Evolutionary conservation across 2,329 filamentous ascomycete species (phyloP).

Genomic region (Phoma sp.): DNA sequence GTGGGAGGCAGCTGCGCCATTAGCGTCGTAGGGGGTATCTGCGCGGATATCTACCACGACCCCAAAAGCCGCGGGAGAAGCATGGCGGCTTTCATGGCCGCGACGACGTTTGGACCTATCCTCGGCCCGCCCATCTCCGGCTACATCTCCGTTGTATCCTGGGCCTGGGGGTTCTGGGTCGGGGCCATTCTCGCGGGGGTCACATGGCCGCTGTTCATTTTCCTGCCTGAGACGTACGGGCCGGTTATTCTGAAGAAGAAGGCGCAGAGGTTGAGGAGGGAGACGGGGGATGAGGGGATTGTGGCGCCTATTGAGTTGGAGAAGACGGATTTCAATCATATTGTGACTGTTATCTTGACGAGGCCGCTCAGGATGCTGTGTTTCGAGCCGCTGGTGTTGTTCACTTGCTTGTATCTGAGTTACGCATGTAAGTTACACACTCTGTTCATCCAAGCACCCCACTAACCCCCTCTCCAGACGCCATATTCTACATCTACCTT

Average conservation of each 20-base stretch:
- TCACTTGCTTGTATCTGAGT: constrained; percentile 72
- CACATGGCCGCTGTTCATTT: constrained; percentile 65
- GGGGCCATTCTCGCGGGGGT: constrained; percentile 70
- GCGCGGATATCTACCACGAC: constrained; percentile 70
- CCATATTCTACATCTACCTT: constrained; percentile 75
- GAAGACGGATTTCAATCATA: constrained; percentile 61
- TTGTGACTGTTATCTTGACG: constrained; percentile 72
- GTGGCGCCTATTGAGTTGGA: constrained; percentile 70
- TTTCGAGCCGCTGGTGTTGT: constrained; percentile 75
- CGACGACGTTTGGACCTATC: constrained; percentile 71
- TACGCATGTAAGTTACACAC: constrained; percentile 57
- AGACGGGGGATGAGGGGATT: constrained; percentile 59
- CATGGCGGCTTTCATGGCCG: constrained; percentile 53
- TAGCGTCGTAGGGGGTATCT: constrained; percentile 65
- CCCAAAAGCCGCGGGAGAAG: constrained; percentile 48
- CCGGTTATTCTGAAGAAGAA: constrained; percentile 56
- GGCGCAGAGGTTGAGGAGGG: constrained; percentile 64
- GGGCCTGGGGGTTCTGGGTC: constrained; percentile 76
- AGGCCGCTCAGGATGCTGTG: constrained; percentile 76
- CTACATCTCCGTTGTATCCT: constrained; percentile 66
- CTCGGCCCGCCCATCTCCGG: constrained; percentile 70
- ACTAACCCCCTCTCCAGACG: constrained; percentile 36
- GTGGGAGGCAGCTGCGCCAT: constrained; percentile 58
- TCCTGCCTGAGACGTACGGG: constrained; percentile 63
- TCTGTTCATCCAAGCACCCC: background rate